Evolutionary conservation across 2,329 filamentous ascomycete genomes (phyloP), one percentile per base, ranked within the genome.

Genomic region (Colletotrichum sp.): DNA sequence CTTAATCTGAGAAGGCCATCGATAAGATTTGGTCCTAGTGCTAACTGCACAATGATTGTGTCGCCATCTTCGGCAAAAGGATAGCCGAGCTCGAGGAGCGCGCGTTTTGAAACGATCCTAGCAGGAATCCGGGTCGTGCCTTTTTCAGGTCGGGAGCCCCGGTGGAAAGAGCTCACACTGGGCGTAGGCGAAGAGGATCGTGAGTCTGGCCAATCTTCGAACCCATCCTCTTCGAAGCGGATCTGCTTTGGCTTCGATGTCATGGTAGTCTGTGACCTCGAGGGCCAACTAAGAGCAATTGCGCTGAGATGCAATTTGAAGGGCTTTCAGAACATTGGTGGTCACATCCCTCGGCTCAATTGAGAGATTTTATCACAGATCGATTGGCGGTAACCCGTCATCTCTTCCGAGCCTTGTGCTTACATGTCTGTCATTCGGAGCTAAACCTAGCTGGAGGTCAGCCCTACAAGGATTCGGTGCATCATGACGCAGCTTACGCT

Each of bases 61-160:
- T 94, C 93, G 48, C 94, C 95, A 89, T 98, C 95, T 86, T 97
- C 94, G 73, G 94, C 90, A 79, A 93, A 98, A 0, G 95, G 94
- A 84, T 98, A 98, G 10, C 94, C 94, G 9, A 98, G 88, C 77
- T 98, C 95, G 77, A 94, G 92, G 43, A 98, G 90, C 3, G 95
- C 96, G 75, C 93, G 90, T 82, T 94, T 94, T 78, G 94, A 94
- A 16, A 97, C 95, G 75, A 98, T 87, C 71, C 93, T 91, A 75
- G 92, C 92, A 1, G 96, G 96, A 83, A 98, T 95, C 79, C 94
- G 92, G 18, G 96, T 98, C 89, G 96, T 97, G 79, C 96, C 96
- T 82, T 94, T 96, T 85, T 94, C 94, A 7, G 94, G 94, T 77
- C 61, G 61, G 6, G 69, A 56, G 21, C 52, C 69, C 5, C 69